Base-by-base conservation (phyloP, 2,329 filamentous ascomycete species). In the Paecilomyces niveus region DNA sequence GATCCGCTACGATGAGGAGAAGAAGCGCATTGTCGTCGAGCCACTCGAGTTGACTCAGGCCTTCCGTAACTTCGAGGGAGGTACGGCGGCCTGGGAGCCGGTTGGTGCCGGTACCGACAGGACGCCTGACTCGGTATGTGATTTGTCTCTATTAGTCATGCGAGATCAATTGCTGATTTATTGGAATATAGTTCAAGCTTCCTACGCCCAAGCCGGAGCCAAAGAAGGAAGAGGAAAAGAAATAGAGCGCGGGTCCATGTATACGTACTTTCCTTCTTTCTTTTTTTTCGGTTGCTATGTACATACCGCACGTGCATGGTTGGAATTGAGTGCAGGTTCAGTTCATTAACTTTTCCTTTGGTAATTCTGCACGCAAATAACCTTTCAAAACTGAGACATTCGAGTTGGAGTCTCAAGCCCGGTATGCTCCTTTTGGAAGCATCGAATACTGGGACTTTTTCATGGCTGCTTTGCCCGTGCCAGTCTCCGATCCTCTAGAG, bases 21-120 rank as follows among this genome's bases (percentile, higher is more conserved):
- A 97, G 89, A 99, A 99, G 86, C 86, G 94, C 62, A 97, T 99
- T 72, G 93, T 99, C 61, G 93, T 95, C 32, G 95, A 99, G 82
- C 94, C 95, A 49, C 82, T 99, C 54, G 94, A 99, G 81, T 84
- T 99, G 77, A 97, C 94, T 13, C 94, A 99, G 78, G 94, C 95
- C 7, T 99, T 95, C 86, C 87, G 94, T 68, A 97, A 99, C 81
- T 99, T 99, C 72, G 92, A 97, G 79, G 92, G 92, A 61, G 91
- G 92, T 58, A 86, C 86, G 53, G 86, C 87, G 64, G 83, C 80
- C 49, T 89, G 86, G 83, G 83, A 89, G 74, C 86, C 86, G 70
- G 85, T 89, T 68, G 86, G 87, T 61, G 75, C 81, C 61, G 93
- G 93, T 67, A 77, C 85, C 58, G 86, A 96, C 76, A 84, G 85